These are phyloP conservation scores for Sanghuangporus weigelae DNA, from an alignment of 1,284 basidiomycete species.

Conservation along the genomic window DNA sequence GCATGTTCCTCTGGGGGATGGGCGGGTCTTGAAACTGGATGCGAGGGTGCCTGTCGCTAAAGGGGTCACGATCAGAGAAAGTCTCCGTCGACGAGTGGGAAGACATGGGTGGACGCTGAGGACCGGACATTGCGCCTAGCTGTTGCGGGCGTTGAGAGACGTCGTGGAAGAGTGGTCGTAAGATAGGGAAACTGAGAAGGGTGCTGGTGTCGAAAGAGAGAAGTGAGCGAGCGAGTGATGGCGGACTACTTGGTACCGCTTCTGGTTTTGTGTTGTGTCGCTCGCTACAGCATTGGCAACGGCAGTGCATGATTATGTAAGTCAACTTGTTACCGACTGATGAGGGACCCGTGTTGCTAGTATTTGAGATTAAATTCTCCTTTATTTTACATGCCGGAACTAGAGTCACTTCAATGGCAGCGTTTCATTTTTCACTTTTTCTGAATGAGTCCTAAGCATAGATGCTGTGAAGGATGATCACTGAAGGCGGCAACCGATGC, in stretches of 20 bases:
- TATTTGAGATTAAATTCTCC: background rate
- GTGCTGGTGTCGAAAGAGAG: background rate
- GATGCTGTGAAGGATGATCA: background rate
- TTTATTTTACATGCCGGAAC: background rate
- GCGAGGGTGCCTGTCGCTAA: slow-evolving; percentile 53
- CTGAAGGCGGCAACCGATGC: background rate
- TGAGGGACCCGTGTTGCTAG: no score
- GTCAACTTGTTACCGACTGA: background rate
- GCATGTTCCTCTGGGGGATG: slow-evolving; percentile 29
- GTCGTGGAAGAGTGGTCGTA: background rate
- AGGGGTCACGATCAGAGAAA: slow-evolving; percentile 50
- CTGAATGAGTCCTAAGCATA: background rate
- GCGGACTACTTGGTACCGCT: no score
- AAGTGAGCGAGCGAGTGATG: background rate
- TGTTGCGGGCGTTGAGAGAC: background rate
- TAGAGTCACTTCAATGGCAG: no score
- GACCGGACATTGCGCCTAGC: slow-evolving; percentile 11
- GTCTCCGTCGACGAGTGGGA: slow-evolving; percentile 35
- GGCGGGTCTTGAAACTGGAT: slow-evolving; percentile 57
- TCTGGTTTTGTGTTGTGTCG: background rate
- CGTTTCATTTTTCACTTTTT: background rate
- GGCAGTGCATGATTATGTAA: slow-evolving; percentile 3
- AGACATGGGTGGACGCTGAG: slow-evolving; percentile 38
- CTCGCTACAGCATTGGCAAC: background rate
- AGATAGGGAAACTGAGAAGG: background rate